Evolutionary conservation across 2,329 filamentous ascomycete species (phyloP).

Genomic region (Orbilia ellipsospora): DNA sequence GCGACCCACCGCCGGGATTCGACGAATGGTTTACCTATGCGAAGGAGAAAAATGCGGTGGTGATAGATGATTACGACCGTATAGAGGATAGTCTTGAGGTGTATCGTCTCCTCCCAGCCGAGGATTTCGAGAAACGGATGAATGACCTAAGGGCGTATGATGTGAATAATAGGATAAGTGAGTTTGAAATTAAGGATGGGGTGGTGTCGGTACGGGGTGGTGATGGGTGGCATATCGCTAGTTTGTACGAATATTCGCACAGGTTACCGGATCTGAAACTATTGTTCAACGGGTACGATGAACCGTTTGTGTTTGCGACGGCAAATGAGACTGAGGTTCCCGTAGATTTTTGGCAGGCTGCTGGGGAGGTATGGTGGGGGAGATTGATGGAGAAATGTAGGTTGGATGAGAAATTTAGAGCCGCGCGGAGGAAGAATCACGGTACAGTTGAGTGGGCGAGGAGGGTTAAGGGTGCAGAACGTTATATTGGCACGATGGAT

Average conservation of each 20-base stretch:
- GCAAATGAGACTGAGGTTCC: neutral
- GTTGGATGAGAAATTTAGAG: conserved; percentile 10
- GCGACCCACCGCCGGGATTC: conserved; percentile 66
- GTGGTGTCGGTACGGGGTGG: neutral
- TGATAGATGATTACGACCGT: conserved; percentile 68
- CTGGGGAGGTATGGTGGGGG: conserved; percentile 15
- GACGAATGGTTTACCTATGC: conserved; percentile 66
- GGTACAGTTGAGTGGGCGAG: neutral
- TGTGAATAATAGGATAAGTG: neutral
- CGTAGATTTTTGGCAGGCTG: conserved; percentile 35
- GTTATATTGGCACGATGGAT: conserved; percentile 23
- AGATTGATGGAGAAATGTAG: conserved; percentile 18
- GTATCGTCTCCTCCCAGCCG: conserved; percentile 58
- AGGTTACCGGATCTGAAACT: conserved; percentile 20
- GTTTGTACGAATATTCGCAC: too few species aligned
- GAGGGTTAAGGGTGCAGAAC: neutral
- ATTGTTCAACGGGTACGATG: conserved; percentile 26
- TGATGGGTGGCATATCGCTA: too few species aligned
- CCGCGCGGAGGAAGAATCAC: neutral
- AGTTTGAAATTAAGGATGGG: conserved; percentile 5
- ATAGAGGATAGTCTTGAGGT: conserved; percentile 64
- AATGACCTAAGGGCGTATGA: conserved; percentile 50
- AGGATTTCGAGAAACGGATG: conserved; percentile 61
- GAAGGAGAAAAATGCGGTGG: conserved; percentile 61
- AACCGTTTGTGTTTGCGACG: conserved; percentile 57